These are phyloP conservation scores for Penicillium sp. DNA, from an alignment of 2,329 filamentous ascomycete genomes.

Conservation along the genomic window DNA sequence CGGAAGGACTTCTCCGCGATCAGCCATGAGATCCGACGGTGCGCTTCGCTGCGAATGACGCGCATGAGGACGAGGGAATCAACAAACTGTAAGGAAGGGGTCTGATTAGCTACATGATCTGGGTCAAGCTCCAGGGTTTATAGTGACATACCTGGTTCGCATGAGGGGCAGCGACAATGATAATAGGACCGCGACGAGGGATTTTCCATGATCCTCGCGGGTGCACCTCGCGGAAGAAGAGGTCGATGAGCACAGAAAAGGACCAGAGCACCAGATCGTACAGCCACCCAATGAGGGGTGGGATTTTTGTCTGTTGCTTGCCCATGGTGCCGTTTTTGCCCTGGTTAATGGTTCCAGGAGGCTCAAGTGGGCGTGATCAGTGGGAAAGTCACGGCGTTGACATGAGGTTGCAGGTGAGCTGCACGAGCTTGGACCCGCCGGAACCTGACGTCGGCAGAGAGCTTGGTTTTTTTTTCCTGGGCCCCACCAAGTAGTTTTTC, in stretches of 20 bases:
- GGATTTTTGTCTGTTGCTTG: slow-evolving; percentile 39
- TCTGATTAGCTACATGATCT: slow-evolving; percentile 8
- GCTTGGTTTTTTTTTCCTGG: slow-evolving; percentile 2
- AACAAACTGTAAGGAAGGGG: slow-evolving; percentile 67
- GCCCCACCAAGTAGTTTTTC: slow-evolving; percentile 2
- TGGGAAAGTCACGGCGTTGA: slow-evolving; percentile 7
- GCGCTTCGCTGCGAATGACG: slow-evolving; percentile 80
- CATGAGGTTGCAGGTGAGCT: slow-evolving; percentile 17
- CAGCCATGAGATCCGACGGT: slow-evolving; percentile 85
- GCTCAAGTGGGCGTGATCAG: slow-evolving; percentile 1
- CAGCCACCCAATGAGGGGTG: slow-evolving; percentile 51
- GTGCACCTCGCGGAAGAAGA: slow-evolving; percentile 98
- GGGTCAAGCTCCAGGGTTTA: not conserved
- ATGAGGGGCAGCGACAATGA: slow-evolving; percentile 95
- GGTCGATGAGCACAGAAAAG: slow-evolving; percentile 73
- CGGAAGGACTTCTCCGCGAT: slow-evolving; percentile 96
- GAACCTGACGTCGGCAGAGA: slow-evolving; percentile 7
- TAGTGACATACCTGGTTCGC: slow-evolving; percentile 75
- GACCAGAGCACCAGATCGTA: slow-evolving; percentile 54
- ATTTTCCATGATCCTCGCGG: slow-evolving; percentile 94
- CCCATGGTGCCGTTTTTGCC: slow-evolving; percentile 29
- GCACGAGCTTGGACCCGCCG: slow-evolving; percentile 19
- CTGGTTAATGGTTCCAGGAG: not conserved
- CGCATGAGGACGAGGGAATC: slow-evolving; percentile 93
- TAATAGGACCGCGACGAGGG: slow-evolving; percentile 80